A percentile compares a stretch with the other conserved stretches of the same genome.
Evolutionary conservation across 2,329 filamentous ascomycete species (phyloP).

Genomic region (Leptographium procerum): DNA sequence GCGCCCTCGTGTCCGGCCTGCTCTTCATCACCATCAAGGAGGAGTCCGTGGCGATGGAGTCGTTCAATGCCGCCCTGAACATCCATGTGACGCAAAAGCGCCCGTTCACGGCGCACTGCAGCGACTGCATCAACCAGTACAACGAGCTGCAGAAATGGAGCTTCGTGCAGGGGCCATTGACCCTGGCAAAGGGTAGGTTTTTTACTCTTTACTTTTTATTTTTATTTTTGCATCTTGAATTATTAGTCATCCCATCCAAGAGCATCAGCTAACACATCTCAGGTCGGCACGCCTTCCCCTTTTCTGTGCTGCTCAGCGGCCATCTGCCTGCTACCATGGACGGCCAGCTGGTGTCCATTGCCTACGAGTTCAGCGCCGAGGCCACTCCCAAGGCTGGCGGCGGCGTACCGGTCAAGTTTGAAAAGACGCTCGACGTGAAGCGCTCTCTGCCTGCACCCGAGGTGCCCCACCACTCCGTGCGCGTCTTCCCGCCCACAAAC

Average conservation of each 20-base stretch:
- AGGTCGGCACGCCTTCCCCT: slow-evolving; percentile 70
- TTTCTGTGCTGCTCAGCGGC: slow-evolving; percentile 76
- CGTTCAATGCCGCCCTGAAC: slow-evolving; percentile 60
- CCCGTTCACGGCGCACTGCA: slow-evolving; percentile 69
- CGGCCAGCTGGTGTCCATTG: slow-evolving; percentile 58
- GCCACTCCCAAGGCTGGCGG: slow-evolving; percentile 48
- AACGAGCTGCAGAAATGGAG: slow-evolving; percentile 71
- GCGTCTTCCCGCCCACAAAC: slow-evolving; percentile 93
- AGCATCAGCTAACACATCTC: slow-evolving; percentile 9
- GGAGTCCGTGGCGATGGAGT: slow-evolving; percentile 53
- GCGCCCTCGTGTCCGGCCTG: slow-evolving; percentile 76
- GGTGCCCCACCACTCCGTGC: slow-evolving; percentile 75
- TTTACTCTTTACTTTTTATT: neutral
- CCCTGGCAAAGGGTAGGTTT: slow-evolving; percentile 34
- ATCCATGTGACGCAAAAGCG: slow-evolving; percentile 67
- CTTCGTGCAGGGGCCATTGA: slow-evolving; percentile 51
- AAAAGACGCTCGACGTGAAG: slow-evolving; percentile 59
- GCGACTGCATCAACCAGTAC: slow-evolving; percentile 59
- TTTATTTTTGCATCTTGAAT: neutral
- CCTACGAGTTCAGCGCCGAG: slow-evolving; percentile 67
- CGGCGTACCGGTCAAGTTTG: slow-evolving; percentile 42
- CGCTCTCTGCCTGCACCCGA: slow-evolving; percentile 66
- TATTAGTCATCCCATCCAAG: neutral
- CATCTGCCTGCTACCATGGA: slow-evolving; percentile 77
- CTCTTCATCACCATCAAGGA: slow-evolving; percentile 64